Evolutionary conservation across 2,329 filamentous ascomycete genomes (phyloP).

Genomic region (Acrocalymma vagum): DNA sequence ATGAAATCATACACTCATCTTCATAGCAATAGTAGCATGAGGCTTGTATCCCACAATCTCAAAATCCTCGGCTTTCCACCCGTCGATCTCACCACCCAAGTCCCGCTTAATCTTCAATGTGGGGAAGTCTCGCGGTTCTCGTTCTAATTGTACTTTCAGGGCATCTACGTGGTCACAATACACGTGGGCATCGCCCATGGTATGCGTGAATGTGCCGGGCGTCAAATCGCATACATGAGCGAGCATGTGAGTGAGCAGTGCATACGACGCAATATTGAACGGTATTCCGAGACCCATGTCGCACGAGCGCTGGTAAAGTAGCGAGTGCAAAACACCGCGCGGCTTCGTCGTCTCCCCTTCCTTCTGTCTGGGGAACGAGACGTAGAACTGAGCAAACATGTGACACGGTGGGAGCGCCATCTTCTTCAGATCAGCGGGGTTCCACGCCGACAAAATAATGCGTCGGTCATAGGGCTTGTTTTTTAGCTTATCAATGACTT

Average conservation of each 20-base stretch:
- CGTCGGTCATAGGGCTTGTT: conserved; percentile 86
- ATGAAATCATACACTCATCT: conserved; percentile 83
- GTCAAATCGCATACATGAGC: conserved; percentile 85
- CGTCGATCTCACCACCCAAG: conserved; percentile 80
- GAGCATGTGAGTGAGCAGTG: conserved; percentile 93
- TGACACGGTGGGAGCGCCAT: conserved; percentile 96
- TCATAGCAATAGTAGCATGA: conserved; percentile 94
- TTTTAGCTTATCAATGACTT: conserved; percentile 86
- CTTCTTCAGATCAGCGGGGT: conserved; percentile 81
- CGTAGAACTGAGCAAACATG: conserved; percentile 98
- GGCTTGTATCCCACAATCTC: conserved; percentile 87
- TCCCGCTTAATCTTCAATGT: conserved; percentile 75
- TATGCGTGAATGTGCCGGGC: conserved; percentile 88
- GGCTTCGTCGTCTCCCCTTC: conserved; percentile 39
- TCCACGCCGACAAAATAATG: conserved; percentile 94
- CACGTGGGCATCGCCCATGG: conserved; percentile 98
- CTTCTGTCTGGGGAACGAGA: conserved; percentile 69
- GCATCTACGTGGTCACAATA: conserved; percentile 94
- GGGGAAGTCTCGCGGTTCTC: conserved; percentile 84
- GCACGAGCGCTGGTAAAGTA: conserved; percentile 92
- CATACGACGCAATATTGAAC: conserved; percentile 97
- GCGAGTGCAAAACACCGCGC: conserved; percentile 80
- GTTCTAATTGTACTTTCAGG: conserved; percentile 77
- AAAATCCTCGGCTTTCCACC: conserved; percentile 90
- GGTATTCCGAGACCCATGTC: conserved; percentile 98